These are phyloP conservation scores for Phenoliferia sp. DNA, from an alignment of 1,284 basidiomycete genomes.

Conservation along the genomic window DNA sequence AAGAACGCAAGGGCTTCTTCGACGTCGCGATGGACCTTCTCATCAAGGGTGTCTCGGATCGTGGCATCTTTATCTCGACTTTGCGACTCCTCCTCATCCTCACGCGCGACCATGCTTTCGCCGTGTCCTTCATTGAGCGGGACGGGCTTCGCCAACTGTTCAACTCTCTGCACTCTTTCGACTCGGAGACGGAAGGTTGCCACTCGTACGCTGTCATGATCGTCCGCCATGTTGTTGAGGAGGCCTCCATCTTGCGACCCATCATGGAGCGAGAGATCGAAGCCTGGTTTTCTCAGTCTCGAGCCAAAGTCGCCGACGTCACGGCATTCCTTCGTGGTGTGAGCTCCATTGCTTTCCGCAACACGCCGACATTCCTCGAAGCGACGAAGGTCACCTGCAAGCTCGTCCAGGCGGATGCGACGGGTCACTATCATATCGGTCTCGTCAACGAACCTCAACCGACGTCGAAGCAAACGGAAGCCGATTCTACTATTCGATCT, in stretches of 20 bases:
- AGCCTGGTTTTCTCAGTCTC: slow-evolving; percentile 33
- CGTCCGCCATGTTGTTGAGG: slow-evolving; percentile 85
- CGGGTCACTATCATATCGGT: slow-evolving; percentile 55
- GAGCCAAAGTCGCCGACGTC: slow-evolving; percentile 55
- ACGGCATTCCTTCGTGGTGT: slow-evolving; percentile 69
- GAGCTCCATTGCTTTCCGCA: slow-evolving; percentile 74
- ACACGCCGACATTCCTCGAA: slow-evolving; percentile 71
- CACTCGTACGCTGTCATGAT: slow-evolving; percentile 82
- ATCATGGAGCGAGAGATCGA: slow-evolving; percentile 76
- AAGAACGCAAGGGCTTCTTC: slow-evolving; percentile 64
- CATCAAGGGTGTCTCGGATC: slow-evolving; percentile 56
- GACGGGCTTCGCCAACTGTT: slow-evolving; percentile 59
- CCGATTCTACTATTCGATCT: slow-evolving; percentile 33
- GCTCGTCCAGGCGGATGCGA: slow-evolving; percentile 61
- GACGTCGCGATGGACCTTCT: slow-evolving; percentile 67
- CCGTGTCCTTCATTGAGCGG: slow-evolving; percentile 58
- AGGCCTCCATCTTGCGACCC: slow-evolving; percentile 57
- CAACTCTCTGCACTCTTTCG: slow-evolving; percentile 37
- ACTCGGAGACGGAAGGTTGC: slow-evolving; percentile 51
- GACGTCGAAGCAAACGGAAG: slow-evolving; percentile 3
- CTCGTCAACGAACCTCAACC: slow-evolving; percentile 46
- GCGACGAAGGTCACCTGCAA: slow-evolving; percentile 66
- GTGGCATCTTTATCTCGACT: slow-evolving; percentile 72
- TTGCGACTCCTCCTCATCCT: slow-evolving; percentile 75
- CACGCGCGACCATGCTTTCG: slow-evolving; percentile 62